Evolutionary conservation across 371 early-diverging fungal species (phyloP).

Genomic region (Mortierella sp.): DNA sequence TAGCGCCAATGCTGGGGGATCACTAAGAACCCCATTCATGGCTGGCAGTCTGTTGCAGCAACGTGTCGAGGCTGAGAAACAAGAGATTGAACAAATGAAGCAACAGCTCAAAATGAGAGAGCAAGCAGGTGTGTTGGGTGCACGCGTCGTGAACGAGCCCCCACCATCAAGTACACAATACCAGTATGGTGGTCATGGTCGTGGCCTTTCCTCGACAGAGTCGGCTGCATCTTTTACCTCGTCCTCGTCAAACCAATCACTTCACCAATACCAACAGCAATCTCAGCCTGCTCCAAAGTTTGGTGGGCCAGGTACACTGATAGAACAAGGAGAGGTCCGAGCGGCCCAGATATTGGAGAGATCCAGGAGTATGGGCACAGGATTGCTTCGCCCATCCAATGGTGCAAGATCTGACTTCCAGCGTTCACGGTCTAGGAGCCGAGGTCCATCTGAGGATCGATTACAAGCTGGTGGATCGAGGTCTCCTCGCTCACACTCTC

Average conservation of each 20-base stretch:
- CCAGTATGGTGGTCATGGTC: slow-evolving; percentile 21
- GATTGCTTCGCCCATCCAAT: slow-evolving; percentile 37
- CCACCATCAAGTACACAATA: slow-evolving; percentile 7
- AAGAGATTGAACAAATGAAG: slow-evolving; percentile 50
- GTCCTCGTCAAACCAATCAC: neutral
- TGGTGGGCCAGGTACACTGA: slow-evolving; percentile 51
- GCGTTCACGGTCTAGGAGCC: slow-evolving; percentile 32
- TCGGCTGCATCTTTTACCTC: slow-evolving; percentile 20
- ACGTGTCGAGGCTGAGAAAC: slow-evolving; percentile 52
- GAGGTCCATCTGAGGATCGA: slow-evolving; percentile 30
- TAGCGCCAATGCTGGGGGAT: neutral
- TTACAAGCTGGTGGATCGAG: neutral
- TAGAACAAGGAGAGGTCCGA: slow-evolving; percentile 37
- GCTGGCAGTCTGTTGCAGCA: slow-evolving; percentile 53
- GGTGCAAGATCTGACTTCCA: neutral
- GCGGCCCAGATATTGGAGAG: slow-evolving; percentile 31
- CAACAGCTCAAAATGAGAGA: slow-evolving; percentile 43
- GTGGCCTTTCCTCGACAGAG: slow-evolving; percentile 15
- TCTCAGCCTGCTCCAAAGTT: slow-evolving; percentile 24
- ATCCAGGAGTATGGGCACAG: slow-evolving; percentile 39
- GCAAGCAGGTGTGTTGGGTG: slow-evolving; percentile 46
- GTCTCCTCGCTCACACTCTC: slow-evolving; percentile 31
- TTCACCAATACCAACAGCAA: slow-evolving; percentile 4
- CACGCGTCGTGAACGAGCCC: slow-evolving; percentile 11
- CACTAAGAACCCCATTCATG: slow-evolving; percentile 31